A percentile compares a stretch with the other conserved stretches of the same genome.
These are phyloP conservation scores for Elsinoe perseae DNA, from an alignment of 2,329 filamentous ascomycete species.

Conservation along the genomic window DNA sequence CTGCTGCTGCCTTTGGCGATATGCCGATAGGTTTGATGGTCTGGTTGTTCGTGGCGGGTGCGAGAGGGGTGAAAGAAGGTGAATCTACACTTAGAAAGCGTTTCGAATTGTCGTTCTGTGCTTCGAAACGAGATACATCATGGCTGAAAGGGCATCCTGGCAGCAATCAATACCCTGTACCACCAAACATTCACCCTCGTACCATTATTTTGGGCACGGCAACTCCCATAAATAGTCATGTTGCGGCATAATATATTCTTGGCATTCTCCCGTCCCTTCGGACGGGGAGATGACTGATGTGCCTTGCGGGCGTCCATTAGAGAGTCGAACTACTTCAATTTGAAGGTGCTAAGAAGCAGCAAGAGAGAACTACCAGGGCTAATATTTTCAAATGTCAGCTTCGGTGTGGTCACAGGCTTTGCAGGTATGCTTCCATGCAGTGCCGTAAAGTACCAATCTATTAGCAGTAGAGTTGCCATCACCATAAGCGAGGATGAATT, in stretches of 20 bases:
- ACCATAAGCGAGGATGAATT: too few species aligned
- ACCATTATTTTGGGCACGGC: conserved; percentile 83
- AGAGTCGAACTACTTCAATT: conserved; percentile 7
- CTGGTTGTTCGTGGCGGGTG: conserved; percentile 41
- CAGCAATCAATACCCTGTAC: conserved; percentile 18
- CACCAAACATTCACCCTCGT: conserved; percentile 16
- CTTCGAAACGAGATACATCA: conserved; percentile 58
- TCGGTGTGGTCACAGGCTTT: background rate
- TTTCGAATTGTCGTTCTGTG: conserved; percentile 37
- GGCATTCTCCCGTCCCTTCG: conserved; percentile 47
- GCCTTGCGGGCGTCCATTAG: conserved; percentile 32
- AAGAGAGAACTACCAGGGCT: conserved; percentile 4
- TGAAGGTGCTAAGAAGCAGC: background rate
- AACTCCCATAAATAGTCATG: conserved; percentile 87
- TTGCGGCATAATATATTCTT: conserved; percentile 90
- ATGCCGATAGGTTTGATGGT: conserved; percentile 64
- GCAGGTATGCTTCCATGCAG: conserved; percentile 2
- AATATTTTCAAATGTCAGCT: background rate
- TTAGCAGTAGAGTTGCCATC: too few species aligned
- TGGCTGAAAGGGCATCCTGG: conserved; percentile 77
- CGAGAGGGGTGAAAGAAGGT: conserved; percentile 78
- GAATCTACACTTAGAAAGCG: conserved; percentile 76
- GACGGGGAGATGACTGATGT: conserved; percentile 36
- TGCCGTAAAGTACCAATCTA: too few species aligned
- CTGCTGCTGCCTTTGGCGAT: conserved; percentile 82